Conservation (phyloP, 805 yeast species). For the Isabelozyma rhagii region DNA sequence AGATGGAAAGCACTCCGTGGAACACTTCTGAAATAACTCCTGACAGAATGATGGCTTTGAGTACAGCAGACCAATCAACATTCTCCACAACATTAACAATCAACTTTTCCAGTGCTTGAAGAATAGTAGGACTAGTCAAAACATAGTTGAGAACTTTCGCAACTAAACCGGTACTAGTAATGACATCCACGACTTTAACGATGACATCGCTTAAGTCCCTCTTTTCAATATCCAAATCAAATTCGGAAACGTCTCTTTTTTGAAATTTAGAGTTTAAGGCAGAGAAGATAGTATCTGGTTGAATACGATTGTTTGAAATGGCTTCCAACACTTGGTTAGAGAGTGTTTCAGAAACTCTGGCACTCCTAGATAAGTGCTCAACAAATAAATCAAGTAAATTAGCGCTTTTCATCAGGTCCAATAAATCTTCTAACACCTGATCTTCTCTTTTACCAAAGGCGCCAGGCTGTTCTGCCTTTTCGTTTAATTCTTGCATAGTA, state of each 20-base stretch:
- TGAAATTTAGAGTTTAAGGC: not conserved
- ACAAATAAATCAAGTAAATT: constrained; percentile 11
- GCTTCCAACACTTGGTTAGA: constrained; percentile 10
- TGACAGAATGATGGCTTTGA: constrained; percentile 21
- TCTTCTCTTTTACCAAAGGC: constrained; percentile 2
- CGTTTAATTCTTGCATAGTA: not conserved
- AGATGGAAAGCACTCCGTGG: constrained; percentile 5
- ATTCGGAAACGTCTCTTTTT: constrained; percentile 2
- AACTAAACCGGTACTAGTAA: constrained; percentile 8
- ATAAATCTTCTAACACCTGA: constrained; percentile 10
- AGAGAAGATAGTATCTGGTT: constrained; percentile 10
- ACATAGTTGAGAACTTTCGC: constrained; percentile 12
- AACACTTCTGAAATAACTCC: constrained; percentile 17
- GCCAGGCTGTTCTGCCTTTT: not conserved
- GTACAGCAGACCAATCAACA: constrained; percentile 18
- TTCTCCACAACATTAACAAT: constrained; percentile 17
- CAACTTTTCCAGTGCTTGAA: constrained; percentile 14
- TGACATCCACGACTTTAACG: not conserved
- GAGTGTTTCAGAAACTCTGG: constrained; percentile 11
- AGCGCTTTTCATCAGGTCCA: constrained; percentile 14
- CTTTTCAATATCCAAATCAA: constrained; percentile 1
- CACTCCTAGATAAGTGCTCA: constrained; percentile 11
- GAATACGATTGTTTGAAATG: constrained; percentile 11
- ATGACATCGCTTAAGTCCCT: not conserved
- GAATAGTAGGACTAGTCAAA: constrained; percentile 12